Evolutionary conservation across 2,329 filamentous ascomycete species (phyloP).

Genomic region (Ophiocordyceps camponoti-saundersi): DNA sequence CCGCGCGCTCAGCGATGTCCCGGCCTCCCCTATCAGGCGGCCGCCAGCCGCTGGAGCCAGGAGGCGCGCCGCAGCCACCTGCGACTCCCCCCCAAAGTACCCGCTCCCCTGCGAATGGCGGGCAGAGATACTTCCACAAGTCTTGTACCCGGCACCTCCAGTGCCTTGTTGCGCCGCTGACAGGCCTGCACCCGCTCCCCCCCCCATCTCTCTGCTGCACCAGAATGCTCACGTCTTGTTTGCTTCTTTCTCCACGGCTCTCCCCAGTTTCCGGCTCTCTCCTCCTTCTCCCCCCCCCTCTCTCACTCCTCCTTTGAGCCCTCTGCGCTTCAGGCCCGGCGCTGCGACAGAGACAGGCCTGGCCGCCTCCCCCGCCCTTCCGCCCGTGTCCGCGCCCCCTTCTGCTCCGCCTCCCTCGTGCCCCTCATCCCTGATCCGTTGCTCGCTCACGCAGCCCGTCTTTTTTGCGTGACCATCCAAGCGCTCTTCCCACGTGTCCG

Average conservation of each 20-base stretch:
- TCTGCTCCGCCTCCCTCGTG: neutral
- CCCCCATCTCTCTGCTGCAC: neutral
- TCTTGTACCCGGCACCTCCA: neutral
- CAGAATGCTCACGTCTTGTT: neutral
- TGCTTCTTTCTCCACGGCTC: neutral
- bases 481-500: conserved; percentile 1
- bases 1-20: neutral
- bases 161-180: too few relatives aligned
- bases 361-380: neutral
- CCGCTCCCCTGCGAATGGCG: neutral
- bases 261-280: neutral
- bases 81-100: neutral
- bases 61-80: neutral
- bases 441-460: neutral
- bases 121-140: neutral
- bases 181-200: neutral
- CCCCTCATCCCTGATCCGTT: conserved; percentile 1
- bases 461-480: neutral
- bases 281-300: neutral
- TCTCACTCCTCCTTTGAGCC: neutral
- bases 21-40: neutral
- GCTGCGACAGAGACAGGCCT: neutral
- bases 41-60: neutral
- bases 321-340: neutral
- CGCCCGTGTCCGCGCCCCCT: neutral